phyloP scores from a whole-genome alignment of 2,329 filamentous ascomycete genomes.

The Fusarium pseudonygamai region DNA sequence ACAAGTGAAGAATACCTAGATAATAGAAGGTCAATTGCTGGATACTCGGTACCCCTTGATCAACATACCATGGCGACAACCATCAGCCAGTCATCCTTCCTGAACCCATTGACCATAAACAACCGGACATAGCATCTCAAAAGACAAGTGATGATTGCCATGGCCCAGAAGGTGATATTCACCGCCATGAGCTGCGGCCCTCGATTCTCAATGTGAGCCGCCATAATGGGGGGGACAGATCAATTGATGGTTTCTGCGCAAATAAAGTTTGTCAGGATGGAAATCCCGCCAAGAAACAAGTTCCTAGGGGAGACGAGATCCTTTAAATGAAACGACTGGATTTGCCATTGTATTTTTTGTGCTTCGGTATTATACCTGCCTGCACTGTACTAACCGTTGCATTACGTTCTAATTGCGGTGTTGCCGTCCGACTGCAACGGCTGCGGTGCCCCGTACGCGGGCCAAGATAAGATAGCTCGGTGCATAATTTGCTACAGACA shows the following conservation, averaged over 20 bases:
- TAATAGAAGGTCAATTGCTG: slow-evolving; percentile 17
- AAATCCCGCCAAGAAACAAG: not conserved
- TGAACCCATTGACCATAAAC: slow-evolving; percentile 48
- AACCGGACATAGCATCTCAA: slow-evolving; percentile 48
- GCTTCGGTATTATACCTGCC: not conserved
- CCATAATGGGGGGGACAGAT: slow-evolving; percentile 14
- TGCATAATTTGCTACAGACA: not conserved
- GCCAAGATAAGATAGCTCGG: not conserved
- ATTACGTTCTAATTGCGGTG: not conserved
- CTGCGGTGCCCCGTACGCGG: slow-evolving; percentile 41
- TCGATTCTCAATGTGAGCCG: slow-evolving; percentile 39
- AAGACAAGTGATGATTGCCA: slow-evolving; percentile 40
- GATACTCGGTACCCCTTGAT: too few species aligned
- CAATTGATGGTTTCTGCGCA: not conserved
- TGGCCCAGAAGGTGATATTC: slow-evolving; percentile 42
- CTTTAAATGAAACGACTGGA: slow-evolving; percentile 14
- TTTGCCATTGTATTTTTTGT: not conserved
- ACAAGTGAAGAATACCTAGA: slow-evolving; percentile 36
- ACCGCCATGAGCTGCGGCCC: slow-evolving; percentile 47
- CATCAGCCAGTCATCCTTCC: slow-evolving; percentile 52
- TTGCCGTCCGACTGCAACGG: slow-evolving; percentile 2
- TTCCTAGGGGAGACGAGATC: not conserved
- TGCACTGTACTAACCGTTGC: not conserved
- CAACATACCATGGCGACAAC: slow-evolving; percentile 42
- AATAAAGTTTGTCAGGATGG: slow-evolving; percentile 12